These are phyloP conservation scores for Kodamaea sp. DNA, from an alignment of 1,139 yeast genomes.

Conservation along the genomic window DNA sequence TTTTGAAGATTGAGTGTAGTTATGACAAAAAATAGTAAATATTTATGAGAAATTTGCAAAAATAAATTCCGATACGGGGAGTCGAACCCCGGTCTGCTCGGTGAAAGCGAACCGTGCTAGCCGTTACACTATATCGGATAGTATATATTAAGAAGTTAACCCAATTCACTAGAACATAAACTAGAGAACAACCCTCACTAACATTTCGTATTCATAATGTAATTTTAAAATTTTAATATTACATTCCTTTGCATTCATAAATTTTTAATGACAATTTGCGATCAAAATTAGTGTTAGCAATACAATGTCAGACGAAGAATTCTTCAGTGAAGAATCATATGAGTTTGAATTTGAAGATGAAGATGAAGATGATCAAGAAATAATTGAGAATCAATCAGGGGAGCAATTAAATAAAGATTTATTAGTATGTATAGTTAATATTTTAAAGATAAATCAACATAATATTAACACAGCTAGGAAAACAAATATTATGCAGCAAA, in stretches of 20 bases:
- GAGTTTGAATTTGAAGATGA: constrained; percentile 65
- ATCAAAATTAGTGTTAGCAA: too few species aligned
- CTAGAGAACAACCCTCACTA: too few species aligned
- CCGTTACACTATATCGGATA: constrained; percentile 67
- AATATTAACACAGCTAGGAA: constrained; percentile 32
- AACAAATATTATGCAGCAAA: constrained; percentile 62
- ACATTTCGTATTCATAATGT: too few species aligned
- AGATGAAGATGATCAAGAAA: constrained; percentile 49
- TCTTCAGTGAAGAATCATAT: constrained; percentile 57
- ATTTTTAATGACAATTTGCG: too few species aligned
- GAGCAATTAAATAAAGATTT: constrained; percentile 13
- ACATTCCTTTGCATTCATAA: too few species aligned
- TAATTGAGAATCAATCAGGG: constrained; percentile 21
- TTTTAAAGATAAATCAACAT: constrained; percentile 17
- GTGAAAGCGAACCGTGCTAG: constrained; percentile 79
- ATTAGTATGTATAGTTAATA: constrained; percentile 14
- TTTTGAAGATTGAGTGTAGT: too few species aligned
- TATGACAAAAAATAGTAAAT: too few species aligned
- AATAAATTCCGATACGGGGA: constrained; percentile 66
- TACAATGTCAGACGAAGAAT: constrained; percentile 54
- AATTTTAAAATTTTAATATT: too few species aligned
- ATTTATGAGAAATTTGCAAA: constrained; percentile 14
- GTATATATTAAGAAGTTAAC: too few species aligned
- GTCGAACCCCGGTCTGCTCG: constrained; percentile 81
- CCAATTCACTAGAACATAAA: too few species aligned